Evolutionary conservation across 2,329 filamentous ascomycete species (phyloP), one percentile per base, ranked within the genome.

Genomic region (Fusarium pilosicola): DNA sequence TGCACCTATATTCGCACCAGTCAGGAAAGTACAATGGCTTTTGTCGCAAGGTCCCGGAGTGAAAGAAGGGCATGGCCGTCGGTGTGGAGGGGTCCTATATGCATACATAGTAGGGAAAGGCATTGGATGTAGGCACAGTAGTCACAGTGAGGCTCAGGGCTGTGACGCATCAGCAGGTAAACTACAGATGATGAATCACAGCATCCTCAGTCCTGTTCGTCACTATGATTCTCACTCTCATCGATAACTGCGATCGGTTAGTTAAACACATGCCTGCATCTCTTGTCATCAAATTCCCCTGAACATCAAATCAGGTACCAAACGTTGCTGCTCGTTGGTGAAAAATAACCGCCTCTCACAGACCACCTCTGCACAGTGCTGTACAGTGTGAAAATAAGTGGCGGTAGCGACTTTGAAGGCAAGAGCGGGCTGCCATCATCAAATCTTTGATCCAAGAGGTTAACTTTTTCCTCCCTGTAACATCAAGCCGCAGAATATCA

Each of bases 401-500:
- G 73, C 73, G 73, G 73, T 75, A 73, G 62, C 52, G 30, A 49
- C 51, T 32, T 49, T 22, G 26, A 15, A 61, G 65, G 54, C 46
- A 60, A 63, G 57, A 70, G 70, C 65, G 46, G 45, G 55, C 46
- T 71, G 46, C 28, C 57, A 62, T 62, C 52, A 38, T 42, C 36
- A 41, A 62, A 46, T 56, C 41, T 68, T 56, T 45, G 34, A 41
- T 38, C 55, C 62, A 65, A 71, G 71, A 74, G 63, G 39, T n/a
- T 28, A 34, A 34, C 48, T 28, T n/a, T 55, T 55, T 64, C 46
- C 49, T 65, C 51, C 34, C 55, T 56, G 49, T 68, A 60, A 62
- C 55, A 57, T 52, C 18, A 24, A 69, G 42, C 41, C 39, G 26
- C 34, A 68, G 24, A 52, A 32, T 55, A 68, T 26, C 13, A 60